Evolutionary conservation across 257 asterid genomes (phyloP).

Genomic region (Plantago ovata): DNA sequence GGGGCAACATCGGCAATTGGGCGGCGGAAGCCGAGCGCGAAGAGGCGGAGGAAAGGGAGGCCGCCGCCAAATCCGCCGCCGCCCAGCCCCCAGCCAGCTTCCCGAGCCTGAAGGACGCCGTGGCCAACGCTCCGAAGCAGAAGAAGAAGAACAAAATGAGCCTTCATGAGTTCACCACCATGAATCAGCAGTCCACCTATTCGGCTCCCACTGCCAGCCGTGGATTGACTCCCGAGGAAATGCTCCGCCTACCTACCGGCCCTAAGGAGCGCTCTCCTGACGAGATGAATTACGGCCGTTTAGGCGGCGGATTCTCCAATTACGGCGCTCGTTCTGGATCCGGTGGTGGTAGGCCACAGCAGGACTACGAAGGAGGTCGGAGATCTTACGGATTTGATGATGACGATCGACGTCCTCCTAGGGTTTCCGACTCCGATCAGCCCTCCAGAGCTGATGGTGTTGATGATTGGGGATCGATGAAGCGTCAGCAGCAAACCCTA

Average conservation of each 20-base stretch:
- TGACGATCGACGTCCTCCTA: conserved; percentile 48
- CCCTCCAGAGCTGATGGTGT: conserved; percentile 88
- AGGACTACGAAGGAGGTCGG: conserved; percentile 46
- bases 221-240: conserved; percentile 59
- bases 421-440: conserved; percentile 63
- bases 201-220: conserved; percentile 23
- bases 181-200: conserved; percentile 28
- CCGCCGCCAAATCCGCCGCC: conserved; percentile 49
- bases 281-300: conserved; percentile 63
- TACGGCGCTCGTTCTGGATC: conserved; percentile 50
- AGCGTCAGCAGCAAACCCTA: conserved; percentile 36
- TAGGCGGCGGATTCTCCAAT: conserved; percentile 82
- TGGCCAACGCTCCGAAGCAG: conserved; percentile 41
- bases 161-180: conserved; percentile 63
- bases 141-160: conserved; percentile 84
- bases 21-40: conserved; percentile 94
- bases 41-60: conserved; percentile 73
- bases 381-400: conserved; percentile 69
- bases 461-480: conserved; percentile 79
- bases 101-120: conserved; percentile 73
- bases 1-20: conserved; percentile 93
- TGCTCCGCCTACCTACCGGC: conserved; percentile 81
- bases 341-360: conserved; percentile 29
- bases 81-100: conserved; percentile 35
- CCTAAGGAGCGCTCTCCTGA: conserved; percentile 81